Conservation (phyloP, 441 rosid genomes). For the Metrosideros polymorpha region DNA sequence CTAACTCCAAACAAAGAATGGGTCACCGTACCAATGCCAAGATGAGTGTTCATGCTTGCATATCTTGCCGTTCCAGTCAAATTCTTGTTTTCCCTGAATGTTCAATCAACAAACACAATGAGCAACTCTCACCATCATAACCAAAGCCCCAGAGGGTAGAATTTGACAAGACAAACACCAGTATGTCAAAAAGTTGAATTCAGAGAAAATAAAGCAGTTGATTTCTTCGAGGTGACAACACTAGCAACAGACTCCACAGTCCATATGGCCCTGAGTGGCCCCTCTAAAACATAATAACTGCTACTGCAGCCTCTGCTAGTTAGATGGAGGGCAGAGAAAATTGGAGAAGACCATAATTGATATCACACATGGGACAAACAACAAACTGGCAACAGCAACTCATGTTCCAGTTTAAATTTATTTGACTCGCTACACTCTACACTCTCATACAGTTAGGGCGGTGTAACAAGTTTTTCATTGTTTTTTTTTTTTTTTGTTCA, state of each 20-base stretch:
- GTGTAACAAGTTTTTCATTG: neutral
- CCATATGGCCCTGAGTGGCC: neutral
- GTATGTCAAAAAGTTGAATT: neutral
- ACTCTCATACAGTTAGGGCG: neutral
- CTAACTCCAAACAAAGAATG: neutral
- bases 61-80: slow-evolving; percentile 16
- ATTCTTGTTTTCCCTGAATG: slow-evolving; percentile 9
- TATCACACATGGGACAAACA: neutral
- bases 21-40: slow-evolving; percentile 3
- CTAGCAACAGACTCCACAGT: neutral
- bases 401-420: neutral
- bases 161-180: neutral
- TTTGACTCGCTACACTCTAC: neutral
- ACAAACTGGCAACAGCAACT: neutral
- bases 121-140: neutral
- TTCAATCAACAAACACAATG: neutral
- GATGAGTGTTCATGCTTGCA: slow-evolving; percentile 17
- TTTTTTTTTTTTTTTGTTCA: neutral
- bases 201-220: neutral
- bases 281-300: neutral
- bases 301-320: neutral
- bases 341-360: neutral
- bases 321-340: neutral
- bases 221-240: neutral
- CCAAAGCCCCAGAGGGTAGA: neutral